These are phyloP conservation scores for Trametes versicolor DNA, from an alignment of 1,284 basidiomycete species.

Conservation along the genomic window DNA sequence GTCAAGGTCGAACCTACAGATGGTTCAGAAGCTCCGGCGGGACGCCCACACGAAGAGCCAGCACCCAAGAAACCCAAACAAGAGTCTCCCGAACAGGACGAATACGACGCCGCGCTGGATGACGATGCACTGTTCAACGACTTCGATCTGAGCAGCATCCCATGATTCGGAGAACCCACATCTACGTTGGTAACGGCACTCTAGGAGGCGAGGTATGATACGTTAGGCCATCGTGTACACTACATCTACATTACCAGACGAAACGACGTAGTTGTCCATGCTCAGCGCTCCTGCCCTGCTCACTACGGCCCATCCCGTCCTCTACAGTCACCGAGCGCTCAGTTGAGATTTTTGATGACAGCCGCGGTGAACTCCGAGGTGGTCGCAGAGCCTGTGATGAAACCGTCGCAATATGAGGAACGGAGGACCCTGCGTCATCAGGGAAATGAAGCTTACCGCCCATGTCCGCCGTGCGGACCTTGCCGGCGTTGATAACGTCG, in stretches of 20 bases:
- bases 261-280: constrained; percentile 29
- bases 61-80: constrained; percentile 51
- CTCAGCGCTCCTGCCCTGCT: constrained; percentile 23
- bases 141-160: constrained; percentile 43
- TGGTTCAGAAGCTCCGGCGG: constrained; percentile 12
- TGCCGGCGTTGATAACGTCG: constrained; percentile 90
- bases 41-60: constrained; percentile 40
- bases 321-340: constrained; percentile 23
- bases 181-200: constrained; percentile 21
- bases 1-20: constrained; percentile 35
- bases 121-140: constrained; percentile 56
- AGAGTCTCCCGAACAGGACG: constrained; percentile 51
- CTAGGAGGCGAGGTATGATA: constrained; percentile 33
- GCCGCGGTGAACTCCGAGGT: constrained; percentile 94
- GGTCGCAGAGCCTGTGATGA: constrained; percentile 74
- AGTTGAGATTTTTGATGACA: constrained; percentile 78
- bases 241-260: constrained; percentile 39
- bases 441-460: constrained; percentile 70
- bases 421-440: constrained; percentile 6
- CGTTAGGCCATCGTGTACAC: constrained; percentile 37
- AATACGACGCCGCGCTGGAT: constrained; percentile 62
- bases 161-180: constrained; percentile 43
- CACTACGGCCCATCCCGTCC: constrained; percentile 18
- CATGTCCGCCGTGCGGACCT: constrained; percentile 96
- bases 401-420: neutral